Base-by-base conservation (phyloP, 1,139 yeast genomes). In the Pichia sp. region DNA sequence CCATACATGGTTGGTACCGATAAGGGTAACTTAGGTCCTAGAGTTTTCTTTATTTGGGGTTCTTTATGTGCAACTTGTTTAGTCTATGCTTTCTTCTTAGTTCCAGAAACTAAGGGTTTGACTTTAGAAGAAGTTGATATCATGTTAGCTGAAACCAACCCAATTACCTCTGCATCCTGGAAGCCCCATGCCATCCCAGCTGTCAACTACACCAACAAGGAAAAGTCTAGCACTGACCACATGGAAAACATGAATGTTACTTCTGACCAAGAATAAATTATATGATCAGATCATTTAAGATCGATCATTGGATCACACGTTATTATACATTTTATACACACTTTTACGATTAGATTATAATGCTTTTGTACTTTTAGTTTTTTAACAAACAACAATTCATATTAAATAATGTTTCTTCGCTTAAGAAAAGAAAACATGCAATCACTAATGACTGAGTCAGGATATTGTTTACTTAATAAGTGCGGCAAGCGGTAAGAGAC, bases 31-130 rank as follows among this genome's bases (percentile, higher is more conserved):
- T 70, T 85, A 55, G 83, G 85, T 27, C 73, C 81, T 46, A 82
- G 77, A 60, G 88, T 85, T 44, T 84, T 83, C 71, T 84, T 83
- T 67, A 79, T 85, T 59, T 84, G 90, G 89, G 83, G 82, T 52
- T 69, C 83, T 5, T 63, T 71, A 40, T 60, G 65, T 56, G 45
- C 51, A 2, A 49, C 57, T 44, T 62, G 67, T 52, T 53, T 63
- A 60, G 67, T 75, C 58, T 77, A 70, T 58, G 75, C 77, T 35
- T 70, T 71, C 66, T 73, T 76, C 67, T 69, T 70, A 53, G 73
- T 77, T 51, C 71, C 71, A 56, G 82, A 77, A 66, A 77, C 83
- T 50, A 77, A 75, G 68, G 82, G 82, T 46, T 70, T 76, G 57
- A 68, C 75, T 40, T 72, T 77, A 62, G 83, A 77, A 64, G 81